Evolutionary conservation across 1,284 basidiomycete genomes (phyloP).

Genomic region (Moesziomyces parantarcticus): DNA sequence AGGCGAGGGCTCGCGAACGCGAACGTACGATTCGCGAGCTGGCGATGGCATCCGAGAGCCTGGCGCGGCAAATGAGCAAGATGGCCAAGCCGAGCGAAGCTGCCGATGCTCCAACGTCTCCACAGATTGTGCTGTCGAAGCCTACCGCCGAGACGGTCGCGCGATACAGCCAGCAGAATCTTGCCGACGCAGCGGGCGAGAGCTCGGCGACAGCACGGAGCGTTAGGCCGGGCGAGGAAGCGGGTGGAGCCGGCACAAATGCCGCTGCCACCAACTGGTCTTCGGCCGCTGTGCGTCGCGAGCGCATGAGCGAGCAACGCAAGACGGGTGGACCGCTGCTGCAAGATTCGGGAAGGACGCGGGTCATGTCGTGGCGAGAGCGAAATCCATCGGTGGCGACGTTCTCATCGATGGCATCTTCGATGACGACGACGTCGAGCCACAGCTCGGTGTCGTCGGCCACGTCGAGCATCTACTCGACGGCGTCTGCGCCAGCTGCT

Average conservation of each 20-base stretch:
- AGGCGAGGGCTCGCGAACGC: constrained; percentile 26
- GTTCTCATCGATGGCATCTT: constrained; percentile 36
- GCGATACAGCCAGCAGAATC: constrained; percentile 28
- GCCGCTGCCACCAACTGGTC: constrained; percentile 33
- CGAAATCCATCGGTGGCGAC: constrained; percentile 49
- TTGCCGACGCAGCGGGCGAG: constrained; percentile 12
- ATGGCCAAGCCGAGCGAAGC: constrained; percentile 46
- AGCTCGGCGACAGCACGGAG: background rate
- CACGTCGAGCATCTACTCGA: constrained; percentile 54
- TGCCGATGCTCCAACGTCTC: constrained; percentile 9
- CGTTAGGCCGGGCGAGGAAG: constrained; percentile 5
- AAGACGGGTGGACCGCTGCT: constrained; percentile 21
- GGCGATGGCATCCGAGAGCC: constrained; percentile 50
- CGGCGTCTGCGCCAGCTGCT: constrained; percentile 54
- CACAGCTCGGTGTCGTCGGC: constrained; percentile 40
- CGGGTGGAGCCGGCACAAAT: constrained; percentile 10
- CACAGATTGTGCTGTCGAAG: constrained; percentile 30
- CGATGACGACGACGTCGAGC: constrained; percentile 33
- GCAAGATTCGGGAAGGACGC: constrained; percentile 39
- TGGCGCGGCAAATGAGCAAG: constrained; percentile 58
- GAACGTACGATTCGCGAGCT: constrained; percentile 52
- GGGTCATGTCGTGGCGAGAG: constrained; percentile 53
- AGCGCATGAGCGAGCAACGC: constrained; percentile 50
- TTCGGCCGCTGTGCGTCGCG: constrained; percentile 49
- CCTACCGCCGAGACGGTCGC: constrained; percentile 47